These are phyloP conservation scores for Lepidium africanum DNA, from an alignment of 345 rosid genomes.

Conservation along the genomic window DNA sequence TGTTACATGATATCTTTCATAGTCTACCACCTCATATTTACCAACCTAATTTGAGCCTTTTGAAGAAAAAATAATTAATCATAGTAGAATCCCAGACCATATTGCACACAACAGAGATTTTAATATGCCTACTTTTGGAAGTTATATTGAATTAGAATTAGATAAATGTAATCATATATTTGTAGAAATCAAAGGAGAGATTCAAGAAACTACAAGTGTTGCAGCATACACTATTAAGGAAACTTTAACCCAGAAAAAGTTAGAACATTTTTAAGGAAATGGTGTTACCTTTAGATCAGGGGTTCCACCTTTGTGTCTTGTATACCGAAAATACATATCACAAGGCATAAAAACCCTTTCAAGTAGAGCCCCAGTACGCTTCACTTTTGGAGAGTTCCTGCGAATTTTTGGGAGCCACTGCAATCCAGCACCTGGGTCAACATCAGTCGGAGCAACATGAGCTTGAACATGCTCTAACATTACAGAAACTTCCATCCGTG, in stretches of 20 bases:
- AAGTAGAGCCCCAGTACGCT: constrained; percentile 96
- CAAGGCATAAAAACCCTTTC: constrained; percentile 99
- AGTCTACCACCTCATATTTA: too few species aligned
- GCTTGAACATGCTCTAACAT: constrained; percentile 98
- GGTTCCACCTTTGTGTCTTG: constrained; percentile 96
- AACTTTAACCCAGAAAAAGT: background rate
- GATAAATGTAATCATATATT: too few species aligned
- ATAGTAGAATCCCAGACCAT: background rate
- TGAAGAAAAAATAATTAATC: too few species aligned
- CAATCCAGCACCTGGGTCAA: constrained; percentile 98
- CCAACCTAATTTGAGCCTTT: too few species aligned
- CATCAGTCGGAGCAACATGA: constrained; percentile 99
- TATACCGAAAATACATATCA: constrained; percentile 92
- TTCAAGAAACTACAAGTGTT: background rate
- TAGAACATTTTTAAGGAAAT: background rate
- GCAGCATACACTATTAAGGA: background rate
- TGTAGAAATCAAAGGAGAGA: background rate
- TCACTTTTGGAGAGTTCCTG: constrained; percentile 80
- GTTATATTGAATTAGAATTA: background rate
- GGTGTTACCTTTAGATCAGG: constrained; percentile 82
- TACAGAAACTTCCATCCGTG: constrained; percentile 80
- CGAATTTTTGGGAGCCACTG: constrained; percentile 98
- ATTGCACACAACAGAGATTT: background rate
- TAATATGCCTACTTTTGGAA: background rate
- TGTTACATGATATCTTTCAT: too few species aligned